A percentile compares a stretch with the other conserved stretches of the same genome.
phyloP scores from a whole-genome alignment of 768 basidiomycete species.

The Calocybe cyanea region DNA sequence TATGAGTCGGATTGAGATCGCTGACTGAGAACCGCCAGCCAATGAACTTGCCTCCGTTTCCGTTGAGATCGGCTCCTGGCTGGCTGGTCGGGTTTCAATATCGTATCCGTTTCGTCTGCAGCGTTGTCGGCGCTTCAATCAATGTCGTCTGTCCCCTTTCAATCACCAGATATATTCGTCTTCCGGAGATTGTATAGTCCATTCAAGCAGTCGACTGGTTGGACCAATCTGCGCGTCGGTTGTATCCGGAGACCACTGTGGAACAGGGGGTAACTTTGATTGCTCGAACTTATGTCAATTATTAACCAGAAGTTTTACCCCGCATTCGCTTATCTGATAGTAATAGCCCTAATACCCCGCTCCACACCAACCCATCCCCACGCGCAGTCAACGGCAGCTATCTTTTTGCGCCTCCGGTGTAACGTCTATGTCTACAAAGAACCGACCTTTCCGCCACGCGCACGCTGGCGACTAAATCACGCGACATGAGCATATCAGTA shows the following conservation, averaged over 20 bases:
- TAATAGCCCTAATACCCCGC: neutral
- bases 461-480: too few species aligned
- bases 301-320: neutral
- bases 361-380: slow-evolving; percentile 1
- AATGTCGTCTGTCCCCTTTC: neutral
- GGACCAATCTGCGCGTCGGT: neutral
- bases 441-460: too few species aligned
- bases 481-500: too few species aligned
- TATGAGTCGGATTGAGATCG: too few species aligned
- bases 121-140: slow-evolving; percentile 1
- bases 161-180: too few species aligned
- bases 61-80: slow-evolving; percentile 5
- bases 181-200: neutral
- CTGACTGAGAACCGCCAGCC: too few species aligned
- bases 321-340: too few species aligned
- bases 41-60: slow-evolving; percentile 7
- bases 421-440: too few species aligned
- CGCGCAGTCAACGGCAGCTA: neutral
- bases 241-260: slow-evolving; percentile 1
- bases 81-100: neutral
- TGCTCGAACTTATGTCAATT: too few species aligned
- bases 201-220: neutral
- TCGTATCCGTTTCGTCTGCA: neutral
- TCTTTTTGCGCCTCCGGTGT: too few species aligned
- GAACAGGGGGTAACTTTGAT: neutral